Evolutionary conservation across 2,329 filamentous ascomycete genomes (phyloP).

Genomic region (Beauveria varroae): DNA sequence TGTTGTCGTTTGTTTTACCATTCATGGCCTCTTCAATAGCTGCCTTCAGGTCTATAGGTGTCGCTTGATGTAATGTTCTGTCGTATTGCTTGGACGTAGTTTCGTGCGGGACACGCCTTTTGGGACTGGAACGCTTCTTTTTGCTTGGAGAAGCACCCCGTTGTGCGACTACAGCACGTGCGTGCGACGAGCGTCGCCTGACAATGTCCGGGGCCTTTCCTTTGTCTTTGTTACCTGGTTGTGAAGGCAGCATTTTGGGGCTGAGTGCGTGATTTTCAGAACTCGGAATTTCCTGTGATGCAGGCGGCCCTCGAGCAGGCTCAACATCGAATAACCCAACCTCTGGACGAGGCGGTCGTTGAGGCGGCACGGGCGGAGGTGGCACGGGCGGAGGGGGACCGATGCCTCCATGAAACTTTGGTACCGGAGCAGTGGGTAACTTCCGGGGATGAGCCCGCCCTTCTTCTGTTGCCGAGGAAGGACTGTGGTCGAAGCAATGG

Average conservation of each 20-base stretch:
- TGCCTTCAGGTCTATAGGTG: neutral
- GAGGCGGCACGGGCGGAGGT: conserved; percentile 8
- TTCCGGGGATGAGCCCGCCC: conserved; percentile 18
- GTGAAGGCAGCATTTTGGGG: conserved; percentile 7
- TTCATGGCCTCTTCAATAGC: neutral
- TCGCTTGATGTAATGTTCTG: neutral
- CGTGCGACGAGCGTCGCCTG: neutral
- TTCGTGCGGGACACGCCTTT: conserved; percentile 4
- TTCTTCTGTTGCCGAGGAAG: conserved; percentile 18
- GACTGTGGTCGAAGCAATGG: conserved; percentile 22
- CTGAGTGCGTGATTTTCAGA: conserved; percentile 8
- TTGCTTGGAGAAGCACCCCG: neutral
- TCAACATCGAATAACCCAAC: conserved; percentile 8
- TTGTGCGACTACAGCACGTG: neutral
- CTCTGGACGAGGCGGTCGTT: conserved; percentile 9
- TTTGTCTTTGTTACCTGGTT: neutral
- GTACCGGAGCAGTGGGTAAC: conserved; percentile 6
- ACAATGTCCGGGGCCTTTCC: neutral
- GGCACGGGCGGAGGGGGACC: conserved; percentile 5
- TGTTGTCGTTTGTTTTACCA: neutral
- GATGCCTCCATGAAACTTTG: conserved; percentile 4
- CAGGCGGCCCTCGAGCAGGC: neutral
- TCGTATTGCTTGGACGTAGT: conserved; percentile 6
- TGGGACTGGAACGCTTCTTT: neutral
- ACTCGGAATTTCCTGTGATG: neutral